phyloP scores from a whole-genome alignment of 208 protist species.

The Endotrypanum monterogeii region DNA sequence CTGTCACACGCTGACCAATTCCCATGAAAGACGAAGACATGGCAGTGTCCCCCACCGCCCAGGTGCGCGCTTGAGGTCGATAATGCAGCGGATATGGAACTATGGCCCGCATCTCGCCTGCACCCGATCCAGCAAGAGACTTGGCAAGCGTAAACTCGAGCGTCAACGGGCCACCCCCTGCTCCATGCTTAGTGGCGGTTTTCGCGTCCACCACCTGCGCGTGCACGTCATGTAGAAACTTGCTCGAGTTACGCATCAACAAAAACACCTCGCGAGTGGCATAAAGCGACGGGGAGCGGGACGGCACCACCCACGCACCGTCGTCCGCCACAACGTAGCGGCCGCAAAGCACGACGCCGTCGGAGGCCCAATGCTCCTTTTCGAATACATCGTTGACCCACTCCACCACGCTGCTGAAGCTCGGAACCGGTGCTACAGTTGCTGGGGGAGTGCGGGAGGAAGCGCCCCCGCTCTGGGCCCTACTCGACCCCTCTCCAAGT shows the following conservation, averaged over 20 bases:
- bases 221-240: constrained; percentile 75
- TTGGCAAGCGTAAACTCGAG: constrained; percentile 68
- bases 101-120: constrained; percentile 73
- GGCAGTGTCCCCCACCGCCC: constrained; percentile 3
- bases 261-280: constrained; percentile 73
- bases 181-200: not conserved
- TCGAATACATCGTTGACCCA: constrained; percentile 47
- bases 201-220: constrained; percentile 32
- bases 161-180: not conserved
- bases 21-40: constrained; percentile 45
- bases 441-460: not conserved
- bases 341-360: constrained; percentile 82
- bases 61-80: not conserved
- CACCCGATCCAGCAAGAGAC: constrained; percentile 48
- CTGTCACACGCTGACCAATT: constrained; percentile 74
- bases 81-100: constrained; percentile 57
- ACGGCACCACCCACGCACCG: constrained; percentile 72
- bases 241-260: constrained; percentile 79
- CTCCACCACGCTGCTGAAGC: constrained; percentile 59
- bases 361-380: constrained; percentile 27
- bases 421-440: constrained; percentile 5
- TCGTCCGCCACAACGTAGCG: constrained; percentile 80
- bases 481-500: not conserved
- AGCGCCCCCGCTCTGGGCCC: not conserved
- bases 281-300: constrained; percentile 51